Percentiles rank a stretch among this genome's conserved stretches.
Evolutionary conservation across 106 monocot species (phyloP).

Genomic region (Acanthochlamys bracteata): DNA sequence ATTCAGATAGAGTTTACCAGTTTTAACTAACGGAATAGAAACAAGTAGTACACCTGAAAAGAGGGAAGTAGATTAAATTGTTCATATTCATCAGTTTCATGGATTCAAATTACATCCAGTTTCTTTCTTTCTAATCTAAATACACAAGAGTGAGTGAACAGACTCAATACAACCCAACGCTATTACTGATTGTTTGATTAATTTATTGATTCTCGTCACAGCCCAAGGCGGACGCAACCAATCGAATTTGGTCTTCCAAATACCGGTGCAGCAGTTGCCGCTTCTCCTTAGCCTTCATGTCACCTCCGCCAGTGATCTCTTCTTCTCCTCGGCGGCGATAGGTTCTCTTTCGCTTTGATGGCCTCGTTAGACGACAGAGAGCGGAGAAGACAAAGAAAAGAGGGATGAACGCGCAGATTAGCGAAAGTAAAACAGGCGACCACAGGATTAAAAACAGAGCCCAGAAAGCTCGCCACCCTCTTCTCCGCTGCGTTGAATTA

Average conservation of each 20-base stretch:
- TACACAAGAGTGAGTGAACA: neutral
- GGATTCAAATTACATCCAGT: neutral
- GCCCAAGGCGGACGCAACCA: neutral
- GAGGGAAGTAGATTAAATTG: too few relatives aligned
- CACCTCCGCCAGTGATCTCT: neutral
- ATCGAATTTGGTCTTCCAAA: conserved; percentile 7
- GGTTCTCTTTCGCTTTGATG: neutral
- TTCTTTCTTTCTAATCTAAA: neutral
- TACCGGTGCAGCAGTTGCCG: conserved; percentile 1
- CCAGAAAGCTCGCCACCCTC: neutral
- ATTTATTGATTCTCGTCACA: neutral
- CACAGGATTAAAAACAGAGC: neutral
- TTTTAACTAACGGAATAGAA: too few relatives aligned
- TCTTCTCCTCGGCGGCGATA: neutral
- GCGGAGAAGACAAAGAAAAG: neutral
- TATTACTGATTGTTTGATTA: neutral
- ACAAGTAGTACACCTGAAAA: too few relatives aligned
- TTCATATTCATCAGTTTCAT: neutral
- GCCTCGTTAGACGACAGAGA: neutral
- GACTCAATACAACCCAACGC: neutral
- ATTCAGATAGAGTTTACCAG: too few relatives aligned
- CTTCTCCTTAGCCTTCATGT: neutral
- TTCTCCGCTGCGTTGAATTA: neutral
- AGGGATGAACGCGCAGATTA: conserved; percentile 10
- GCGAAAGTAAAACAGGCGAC: neutral